These are phyloP conservation scores for Suillus americanus DNA, from an alignment of 768 basidiomycete species.

Conservation along the genomic window DNA sequence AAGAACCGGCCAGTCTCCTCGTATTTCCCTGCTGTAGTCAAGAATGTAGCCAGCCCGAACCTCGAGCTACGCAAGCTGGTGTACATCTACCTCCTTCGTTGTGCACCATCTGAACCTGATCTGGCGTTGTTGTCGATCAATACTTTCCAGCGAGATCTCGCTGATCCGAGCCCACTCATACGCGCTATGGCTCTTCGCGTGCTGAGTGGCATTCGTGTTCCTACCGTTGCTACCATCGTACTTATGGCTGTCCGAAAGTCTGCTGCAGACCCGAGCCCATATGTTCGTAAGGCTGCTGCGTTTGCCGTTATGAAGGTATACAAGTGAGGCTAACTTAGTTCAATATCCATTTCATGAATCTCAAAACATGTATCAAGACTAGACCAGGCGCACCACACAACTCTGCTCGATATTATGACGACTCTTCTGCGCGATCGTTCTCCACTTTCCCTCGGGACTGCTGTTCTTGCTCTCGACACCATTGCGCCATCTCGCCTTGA, in stretches of 20 bases:
- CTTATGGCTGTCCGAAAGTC: constrained; percentile 91
- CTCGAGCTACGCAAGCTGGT: constrained; percentile 96
- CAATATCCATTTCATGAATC: constrained; percentile 4
- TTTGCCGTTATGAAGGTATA: constrained; percentile 86
- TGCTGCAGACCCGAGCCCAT: constrained; percentile 88
- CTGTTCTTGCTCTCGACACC: constrained; percentile 80
- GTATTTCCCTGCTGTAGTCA: constrained; percentile 96
- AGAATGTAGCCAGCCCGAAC: constrained; percentile 91
- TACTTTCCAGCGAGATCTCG: constrained; percentile 96
- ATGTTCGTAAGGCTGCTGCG: constrained; percentile 91
- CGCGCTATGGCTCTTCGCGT: constrained; percentile 96
- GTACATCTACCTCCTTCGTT: constrained; percentile 94
- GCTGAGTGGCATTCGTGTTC: constrained; percentile 87
- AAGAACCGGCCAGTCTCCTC: constrained; percentile 89
- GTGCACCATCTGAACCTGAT: constrained; percentile 92
- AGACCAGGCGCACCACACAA: constrained; percentile 68
- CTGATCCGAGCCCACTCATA: constrained; percentile 89
- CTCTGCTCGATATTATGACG: constrained; percentile 67
- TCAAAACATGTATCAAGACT: constrained; percentile 47
- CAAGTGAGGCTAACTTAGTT: constrained; percentile 48
- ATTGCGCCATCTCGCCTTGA: constrained; percentile 89
- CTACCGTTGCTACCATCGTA: constrained; percentile 83
- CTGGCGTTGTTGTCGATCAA: constrained; percentile 95
- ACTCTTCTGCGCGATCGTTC: constrained; percentile 71
- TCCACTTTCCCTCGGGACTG: constrained; percentile 84